These are phyloP conservation scores for Beta lomatogona DNA, from an alignment of 179 eudicot genomes.

Conservation along the genomic window DNA sequence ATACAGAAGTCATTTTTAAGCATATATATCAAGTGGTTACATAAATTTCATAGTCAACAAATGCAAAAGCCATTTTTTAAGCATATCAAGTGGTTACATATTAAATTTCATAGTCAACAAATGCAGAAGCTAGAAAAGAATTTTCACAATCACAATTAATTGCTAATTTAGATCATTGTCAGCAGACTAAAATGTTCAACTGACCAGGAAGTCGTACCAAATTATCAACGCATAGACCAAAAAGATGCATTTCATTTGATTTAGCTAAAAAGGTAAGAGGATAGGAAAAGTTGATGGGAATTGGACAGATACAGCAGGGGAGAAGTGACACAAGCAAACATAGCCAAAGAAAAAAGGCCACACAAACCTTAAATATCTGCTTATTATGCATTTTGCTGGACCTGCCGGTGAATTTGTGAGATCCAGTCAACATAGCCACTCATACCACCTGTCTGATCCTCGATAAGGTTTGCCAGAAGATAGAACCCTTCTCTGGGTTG, in stretches of 20 bases:
- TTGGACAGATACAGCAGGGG: not conserved
- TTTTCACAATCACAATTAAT: not conserved
- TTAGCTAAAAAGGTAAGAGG: not conserved
- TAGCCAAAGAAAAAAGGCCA: not conserved
- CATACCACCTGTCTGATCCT: conserved; percentile 77
- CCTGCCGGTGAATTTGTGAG: conserved; percentile 73
- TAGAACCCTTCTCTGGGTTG: conserved; percentile 94
- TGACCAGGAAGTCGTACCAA: not conserved
- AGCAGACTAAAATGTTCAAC: not conserved
- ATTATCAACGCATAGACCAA: not conserved
- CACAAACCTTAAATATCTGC: conserved; percentile 42
- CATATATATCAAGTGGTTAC: no score
- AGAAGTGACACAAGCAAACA: not conserved
- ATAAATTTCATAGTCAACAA: no score
- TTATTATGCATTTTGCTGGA: conserved; percentile 70
- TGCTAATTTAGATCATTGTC: not conserved
- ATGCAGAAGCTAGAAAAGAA: no score
- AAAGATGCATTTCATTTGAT: not conserved
- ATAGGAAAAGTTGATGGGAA: not conserved
- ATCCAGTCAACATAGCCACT: conserved; percentile 87
- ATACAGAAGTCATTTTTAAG: no score
- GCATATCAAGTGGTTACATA: no score
- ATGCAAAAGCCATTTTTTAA: no score
- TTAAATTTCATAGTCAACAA: no score
- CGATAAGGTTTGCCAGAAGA: conserved; percentile 77